phyloP scores from a whole-genome alignment of 2,329 filamentous ascomycete genomes.

The Harringtonia lauricola region DNA sequence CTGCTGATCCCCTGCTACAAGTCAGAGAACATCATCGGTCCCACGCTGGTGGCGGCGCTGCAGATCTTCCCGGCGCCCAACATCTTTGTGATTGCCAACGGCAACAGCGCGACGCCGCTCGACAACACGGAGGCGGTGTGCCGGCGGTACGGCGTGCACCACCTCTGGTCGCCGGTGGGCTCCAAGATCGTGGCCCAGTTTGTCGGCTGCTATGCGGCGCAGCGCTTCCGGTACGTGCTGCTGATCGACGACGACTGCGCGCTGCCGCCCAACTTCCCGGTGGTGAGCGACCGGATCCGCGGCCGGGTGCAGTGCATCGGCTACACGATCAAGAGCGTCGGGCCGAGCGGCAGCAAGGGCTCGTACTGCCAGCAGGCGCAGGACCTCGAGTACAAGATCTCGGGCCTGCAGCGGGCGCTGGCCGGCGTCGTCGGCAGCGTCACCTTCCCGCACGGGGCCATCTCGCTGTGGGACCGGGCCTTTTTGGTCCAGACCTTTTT shows the following conservation, averaged over 20 bases:
- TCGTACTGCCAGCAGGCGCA: conserved; percentile 5
- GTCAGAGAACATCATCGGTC: conserved; percentile 3
- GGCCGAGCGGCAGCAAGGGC: not conserved
- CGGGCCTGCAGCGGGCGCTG: conserved; percentile 3
- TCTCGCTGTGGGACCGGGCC: conserved; percentile 5
- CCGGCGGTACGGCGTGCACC: conserved; percentile 4
- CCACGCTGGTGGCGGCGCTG: conserved; percentile 5
- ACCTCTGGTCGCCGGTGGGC: conserved; percentile 7
- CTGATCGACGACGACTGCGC: conserved; percentile 7
- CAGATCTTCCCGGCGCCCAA: conserved; percentile 2
- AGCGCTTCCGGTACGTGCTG: conserved; percentile 1
- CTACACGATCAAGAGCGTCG: conserved; percentile 6
- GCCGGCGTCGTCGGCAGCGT: conserved; percentile 3
- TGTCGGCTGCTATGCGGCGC: conserved; percentile 4
- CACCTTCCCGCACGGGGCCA: conserved; percentile 6
- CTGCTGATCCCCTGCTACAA: conserved; percentile 7
- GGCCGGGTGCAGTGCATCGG: conserved; percentile 4
- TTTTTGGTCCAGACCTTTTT: conserved; percentile 2
- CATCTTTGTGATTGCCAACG: conserved; percentile 7
- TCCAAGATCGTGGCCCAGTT: conserved; percentile 6
- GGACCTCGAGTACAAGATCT: conserved; percentile 8
- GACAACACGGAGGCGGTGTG: conserved; percentile 6
- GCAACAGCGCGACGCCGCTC: conserved; percentile 4
- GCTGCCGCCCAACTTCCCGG: conserved; percentile 4
- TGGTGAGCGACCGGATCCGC: conserved; percentile 2